phyloP scores from a whole-genome alignment of 2,329 filamentous ascomycete species.

The Phaeophleospora eucalypticola region DNA sequence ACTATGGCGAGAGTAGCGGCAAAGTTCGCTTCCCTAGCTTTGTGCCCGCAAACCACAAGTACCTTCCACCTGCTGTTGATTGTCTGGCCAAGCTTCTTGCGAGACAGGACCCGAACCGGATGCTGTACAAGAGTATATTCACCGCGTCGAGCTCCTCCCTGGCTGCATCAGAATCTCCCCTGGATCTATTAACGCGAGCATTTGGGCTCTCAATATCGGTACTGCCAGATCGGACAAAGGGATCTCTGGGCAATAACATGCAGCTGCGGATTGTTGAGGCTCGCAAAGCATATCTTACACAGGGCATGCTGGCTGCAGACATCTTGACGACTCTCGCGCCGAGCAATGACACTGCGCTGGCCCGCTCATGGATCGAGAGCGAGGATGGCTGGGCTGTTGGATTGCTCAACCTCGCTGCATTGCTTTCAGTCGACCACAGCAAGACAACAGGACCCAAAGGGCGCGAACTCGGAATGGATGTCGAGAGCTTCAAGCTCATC shows the following conservation, averaged over 20 bases:
- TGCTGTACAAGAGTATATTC: conserved; percentile 79
- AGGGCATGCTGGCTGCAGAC: conserved; percentile 84
- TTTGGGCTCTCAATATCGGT: conserved; percentile 85
- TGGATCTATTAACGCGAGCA: conserved; percentile 77
- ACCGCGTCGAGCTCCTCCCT: conserved; percentile 53
- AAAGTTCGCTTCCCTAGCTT: conserved; percentile 74
- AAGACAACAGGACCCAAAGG: conserved; percentile 15
- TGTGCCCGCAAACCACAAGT: conserved; percentile 75
- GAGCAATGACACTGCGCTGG: conserved; percentile 50
- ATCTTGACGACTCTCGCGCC: conserved; percentile 71
- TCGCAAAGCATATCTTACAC: conserved; percentile 84
- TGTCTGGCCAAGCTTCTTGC: conserved; percentile 87
- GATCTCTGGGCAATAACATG: conserved; percentile 41
- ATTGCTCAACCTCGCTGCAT: conserved; percentile 69
- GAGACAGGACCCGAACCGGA: conserved; percentile 86
- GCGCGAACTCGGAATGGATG: conserved; percentile 27
- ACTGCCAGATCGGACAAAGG: conserved; percentile 67
- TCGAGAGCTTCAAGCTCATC: conserved; percentile 32
- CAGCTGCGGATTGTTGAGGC: conserved; percentile 67
- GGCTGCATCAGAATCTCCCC: conserved; percentile 47
- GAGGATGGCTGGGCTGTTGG: conserved; percentile 80
- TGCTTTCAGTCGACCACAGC: conserved; percentile 60
- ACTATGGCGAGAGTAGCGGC: conserved; percentile 34
- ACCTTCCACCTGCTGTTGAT: conserved; percentile 85
- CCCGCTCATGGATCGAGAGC: conserved; percentile 75